Evolutionary conservation across 2,329 filamentous ascomycete genomes (phyloP).

Genomic region (Bimuria novae-zelandiae): DNA sequence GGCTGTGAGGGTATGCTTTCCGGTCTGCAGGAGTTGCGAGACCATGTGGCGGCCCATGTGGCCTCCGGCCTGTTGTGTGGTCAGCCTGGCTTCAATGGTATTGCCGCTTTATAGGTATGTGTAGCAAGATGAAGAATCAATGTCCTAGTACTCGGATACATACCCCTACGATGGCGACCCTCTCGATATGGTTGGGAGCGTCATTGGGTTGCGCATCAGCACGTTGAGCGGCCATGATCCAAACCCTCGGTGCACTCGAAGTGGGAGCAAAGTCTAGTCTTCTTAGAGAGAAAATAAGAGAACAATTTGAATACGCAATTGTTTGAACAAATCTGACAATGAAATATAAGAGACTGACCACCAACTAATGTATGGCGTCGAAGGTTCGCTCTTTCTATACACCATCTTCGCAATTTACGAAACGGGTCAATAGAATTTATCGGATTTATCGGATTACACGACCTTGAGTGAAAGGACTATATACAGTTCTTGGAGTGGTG

Average conservation of each 20-base stretch:
- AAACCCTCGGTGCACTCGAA: not conserved
- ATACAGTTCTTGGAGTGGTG: not conserved
- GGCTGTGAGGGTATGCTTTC: slow-evolving; percentile 56
- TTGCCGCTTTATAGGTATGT: no score
- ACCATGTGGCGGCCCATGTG: slow-evolving; percentile 1
- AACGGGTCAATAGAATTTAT: not conserved
- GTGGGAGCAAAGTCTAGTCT: no score
- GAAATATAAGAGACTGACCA: no score
- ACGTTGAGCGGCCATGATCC: not conserved
- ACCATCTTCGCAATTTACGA: no score
- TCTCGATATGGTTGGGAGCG: not conserved
- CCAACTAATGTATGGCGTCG: no score
- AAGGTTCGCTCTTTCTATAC: no score
- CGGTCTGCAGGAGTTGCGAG: slow-evolving; percentile 22
- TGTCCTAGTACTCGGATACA: not conserved
- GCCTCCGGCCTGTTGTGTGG: not conserved
- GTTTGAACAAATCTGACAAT: no score
- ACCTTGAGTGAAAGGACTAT: not conserved
- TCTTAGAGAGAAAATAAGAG: not conserved
- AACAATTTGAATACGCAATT: no score
- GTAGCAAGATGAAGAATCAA: no score
- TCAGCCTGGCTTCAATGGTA: no score
- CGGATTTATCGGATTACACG: not conserved
- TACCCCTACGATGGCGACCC: slow-evolving; percentile 5
- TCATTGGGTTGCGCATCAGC: not conserved